Percentiles rank a stretch among this genome's conserved stretches.
Evolutionary conservation across 1,139 yeast species (phyloP).

Genomic region (Candida tropicalis): DNA sequence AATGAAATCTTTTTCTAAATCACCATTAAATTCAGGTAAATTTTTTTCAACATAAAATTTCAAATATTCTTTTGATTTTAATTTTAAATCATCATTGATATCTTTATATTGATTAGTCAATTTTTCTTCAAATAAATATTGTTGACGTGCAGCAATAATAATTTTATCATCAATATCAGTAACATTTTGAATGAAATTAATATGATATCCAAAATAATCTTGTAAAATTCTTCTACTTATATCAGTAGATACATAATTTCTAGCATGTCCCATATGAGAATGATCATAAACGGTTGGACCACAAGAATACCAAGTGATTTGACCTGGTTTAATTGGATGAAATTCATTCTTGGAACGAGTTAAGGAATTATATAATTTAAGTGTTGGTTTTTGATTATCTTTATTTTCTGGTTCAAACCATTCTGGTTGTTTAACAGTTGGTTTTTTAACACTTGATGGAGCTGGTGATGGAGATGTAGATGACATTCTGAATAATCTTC

Average conservation of each 20-base stretch:
- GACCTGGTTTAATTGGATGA: constrained; percentile 60
- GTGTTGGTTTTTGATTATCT: constrained; percentile 21
- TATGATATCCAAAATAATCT: constrained; percentile 88
- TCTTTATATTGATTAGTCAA: constrained; percentile 36
- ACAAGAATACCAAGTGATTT: constrained; percentile 94
- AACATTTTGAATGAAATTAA: constrained; percentile 89
- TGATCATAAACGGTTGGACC: constrained; percentile 99
- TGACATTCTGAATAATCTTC: constrained; percentile 25
- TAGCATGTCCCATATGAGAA: constrained; percentile 99
- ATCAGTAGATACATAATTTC: constrained; percentile 94
- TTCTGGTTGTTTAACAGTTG: constrained; percentile 38
- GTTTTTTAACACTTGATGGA: constrained; percentile 24
- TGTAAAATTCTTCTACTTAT: constrained; percentile 85
- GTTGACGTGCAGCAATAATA: constrained; percentile 91
- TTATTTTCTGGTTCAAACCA: constrained; percentile 36
- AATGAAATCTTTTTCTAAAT: constrained; percentile 40
- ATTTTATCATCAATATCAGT: constrained; percentile 98
- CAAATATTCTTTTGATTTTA: constrained; percentile 47
- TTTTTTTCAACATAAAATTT: constrained; percentile 56
- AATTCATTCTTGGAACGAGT: constrained; percentile 82
- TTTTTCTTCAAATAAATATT: constrained; percentile 67
- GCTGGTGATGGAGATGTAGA: constrained; percentile 14
- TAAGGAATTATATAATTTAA: constrained; percentile 69
- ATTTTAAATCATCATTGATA: constrained; percentile 40
- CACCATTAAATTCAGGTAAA: constrained; percentile 44